Percentiles rank a stretch among this genome's conserved stretches.
Conservation (phyloP, 148 eudicot species). For the Rhododendron kiyosumense region DNA sequence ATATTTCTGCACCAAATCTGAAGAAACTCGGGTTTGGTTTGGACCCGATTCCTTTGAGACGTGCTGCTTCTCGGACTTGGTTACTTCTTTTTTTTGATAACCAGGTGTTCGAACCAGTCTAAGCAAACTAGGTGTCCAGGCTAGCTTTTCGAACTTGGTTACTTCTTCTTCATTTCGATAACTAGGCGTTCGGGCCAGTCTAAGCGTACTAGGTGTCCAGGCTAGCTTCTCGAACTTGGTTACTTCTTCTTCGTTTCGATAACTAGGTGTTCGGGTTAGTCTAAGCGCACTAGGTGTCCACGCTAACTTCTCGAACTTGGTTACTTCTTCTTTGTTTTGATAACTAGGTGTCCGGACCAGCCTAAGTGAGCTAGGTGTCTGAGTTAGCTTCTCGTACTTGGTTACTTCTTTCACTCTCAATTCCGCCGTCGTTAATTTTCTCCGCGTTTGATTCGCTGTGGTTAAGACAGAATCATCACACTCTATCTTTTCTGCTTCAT, state of each 20-base stretch:
- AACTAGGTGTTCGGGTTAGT: neutral
- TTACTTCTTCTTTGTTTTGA: constrained; percentile 4
- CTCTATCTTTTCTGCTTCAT: neutral
- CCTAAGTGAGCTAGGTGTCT: neutral
- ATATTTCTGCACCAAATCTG: constrained; percentile 62
- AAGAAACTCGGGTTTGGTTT: constrained; percentile 34
- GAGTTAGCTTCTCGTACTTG: neutral
- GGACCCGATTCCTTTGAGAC: neutral
- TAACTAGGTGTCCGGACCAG: neutral
- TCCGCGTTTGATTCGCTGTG: constrained; percentile 10
- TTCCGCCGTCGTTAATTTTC: constrained; percentile 42
- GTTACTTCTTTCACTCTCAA: constrained; percentile 49
- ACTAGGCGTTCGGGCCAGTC: neutral
- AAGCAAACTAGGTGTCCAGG: neutral
- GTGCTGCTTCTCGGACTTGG: neutral
- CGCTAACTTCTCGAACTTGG: neutral
- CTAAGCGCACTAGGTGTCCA: neutral
- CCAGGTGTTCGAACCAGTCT: neutral
- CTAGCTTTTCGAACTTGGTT: neutral
- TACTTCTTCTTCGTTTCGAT: neutral
- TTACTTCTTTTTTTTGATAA: neutral
- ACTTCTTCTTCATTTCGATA: neutral
- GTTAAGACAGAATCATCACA: neutral
- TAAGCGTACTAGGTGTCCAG: neutral
- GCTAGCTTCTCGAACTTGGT: neutral